Evolutionary conservation across 768 basidiomycete species (phyloP).

Genomic region (Pisolithus orientalis): DNA sequence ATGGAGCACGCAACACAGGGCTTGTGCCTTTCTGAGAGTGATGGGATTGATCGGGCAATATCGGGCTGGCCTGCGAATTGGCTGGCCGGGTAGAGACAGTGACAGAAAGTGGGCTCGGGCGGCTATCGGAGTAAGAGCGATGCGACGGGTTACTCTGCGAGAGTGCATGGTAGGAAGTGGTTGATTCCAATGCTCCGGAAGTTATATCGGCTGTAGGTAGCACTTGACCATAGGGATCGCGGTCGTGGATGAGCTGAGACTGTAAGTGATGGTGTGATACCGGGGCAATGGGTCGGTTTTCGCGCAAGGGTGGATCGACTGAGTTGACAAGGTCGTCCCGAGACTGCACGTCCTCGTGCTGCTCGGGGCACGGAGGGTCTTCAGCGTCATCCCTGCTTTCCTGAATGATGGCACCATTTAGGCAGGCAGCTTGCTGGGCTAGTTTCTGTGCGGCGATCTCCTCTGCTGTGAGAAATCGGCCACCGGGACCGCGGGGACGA

Average conservation of each 20-base stretch:
- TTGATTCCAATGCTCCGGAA: slow-evolving; percentile 4
- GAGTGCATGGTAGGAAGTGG: slow-evolving; percentile 10
- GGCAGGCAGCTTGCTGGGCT: slow-evolving; percentile 25
- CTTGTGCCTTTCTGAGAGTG: slow-evolving; percentile 26
- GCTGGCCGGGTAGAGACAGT: slow-evolving; percentile 15
- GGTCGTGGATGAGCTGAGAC: slow-evolving; percentile 12
- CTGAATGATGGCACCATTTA: slow-evolving; percentile 40
- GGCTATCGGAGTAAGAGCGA: slow-evolving; percentile 15
- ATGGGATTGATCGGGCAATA: slow-evolving; percentile 11
- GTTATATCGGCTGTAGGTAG: slow-evolving; percentile 13
- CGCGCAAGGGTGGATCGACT: slow-evolving; percentile 7
- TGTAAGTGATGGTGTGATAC: slow-evolving; percentile 8
- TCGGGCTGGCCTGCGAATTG: slow-evolving; percentile 13
- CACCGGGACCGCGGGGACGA: slow-evolving; percentile 93
- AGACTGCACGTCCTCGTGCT: slow-evolving; percentile 15
- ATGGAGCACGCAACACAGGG: slow-evolving; percentile 52
- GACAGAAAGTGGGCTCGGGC: slow-evolving; percentile 9
- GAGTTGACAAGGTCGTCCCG: slow-evolving; percentile 15
- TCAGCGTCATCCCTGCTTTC: slow-evolving; percentile 25
- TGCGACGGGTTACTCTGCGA: slow-evolving; percentile 21
- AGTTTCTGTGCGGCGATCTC: slow-evolving; percentile 84
- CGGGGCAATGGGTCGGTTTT: slow-evolving; percentile 6
- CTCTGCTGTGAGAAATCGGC: slow-evolving; percentile 93
- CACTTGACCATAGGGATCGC: slow-evolving; percentile 6
- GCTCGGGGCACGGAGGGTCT: slow-evolving; percentile 4